phyloP scores from a whole-genome alignment of 495 filamentous ascomycete genomes.

The Penicillium verhagenii region DNA sequence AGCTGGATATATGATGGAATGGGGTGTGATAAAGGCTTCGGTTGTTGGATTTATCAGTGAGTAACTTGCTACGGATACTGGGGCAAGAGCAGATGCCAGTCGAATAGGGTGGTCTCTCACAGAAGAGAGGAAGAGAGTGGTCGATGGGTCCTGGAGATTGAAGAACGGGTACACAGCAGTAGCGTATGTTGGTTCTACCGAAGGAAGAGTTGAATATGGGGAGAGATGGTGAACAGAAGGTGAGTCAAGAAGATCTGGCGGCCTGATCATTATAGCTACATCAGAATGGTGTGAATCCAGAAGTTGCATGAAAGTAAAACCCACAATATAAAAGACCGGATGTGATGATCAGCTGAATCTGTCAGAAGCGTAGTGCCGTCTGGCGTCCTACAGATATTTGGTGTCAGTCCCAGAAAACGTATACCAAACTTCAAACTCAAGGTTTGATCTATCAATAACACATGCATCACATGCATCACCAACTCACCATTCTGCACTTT shows the following conservation, averaged over 20 bases:
- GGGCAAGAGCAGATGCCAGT: conserved; percentile 58
- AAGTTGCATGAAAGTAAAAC: conserved; percentile 7
- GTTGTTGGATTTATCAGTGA: conserved; percentile 70
- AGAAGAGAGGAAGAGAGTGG: conserved; percentile 67
- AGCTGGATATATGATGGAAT: conserved; percentile 67
- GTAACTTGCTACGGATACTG: conserved; percentile 58
- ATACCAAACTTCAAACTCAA: too few relatives aligned
- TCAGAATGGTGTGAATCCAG: neutral
- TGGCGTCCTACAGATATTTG: conserved; percentile 54
- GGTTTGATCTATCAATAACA: too few relatives aligned
- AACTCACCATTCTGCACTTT: conserved; percentile 57
- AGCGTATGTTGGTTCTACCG: conserved; percentile 69
- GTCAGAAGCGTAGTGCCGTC: conserved; percentile 83
- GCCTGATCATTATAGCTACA: conserved; percentile 32
- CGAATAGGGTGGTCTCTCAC: conserved; percentile 72
- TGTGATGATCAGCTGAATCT: conserved; percentile 63
- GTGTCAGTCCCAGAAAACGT: neutral
- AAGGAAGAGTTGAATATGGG: conserved; percentile 59
- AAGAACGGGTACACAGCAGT: conserved; percentile 73
- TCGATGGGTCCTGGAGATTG: conserved; percentile 60
- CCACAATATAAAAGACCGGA: conserved; percentile 70
- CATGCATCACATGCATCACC: neutral
- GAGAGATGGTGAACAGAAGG: conserved; percentile 48
- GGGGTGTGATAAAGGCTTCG: conserved; percentile 73
- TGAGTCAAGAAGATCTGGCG: conserved; percentile 65